Evolutionary conservation across 2,329 filamentous ascomycete species (phyloP).

Genomic region (Sporothrix brasiliensis): DNA sequence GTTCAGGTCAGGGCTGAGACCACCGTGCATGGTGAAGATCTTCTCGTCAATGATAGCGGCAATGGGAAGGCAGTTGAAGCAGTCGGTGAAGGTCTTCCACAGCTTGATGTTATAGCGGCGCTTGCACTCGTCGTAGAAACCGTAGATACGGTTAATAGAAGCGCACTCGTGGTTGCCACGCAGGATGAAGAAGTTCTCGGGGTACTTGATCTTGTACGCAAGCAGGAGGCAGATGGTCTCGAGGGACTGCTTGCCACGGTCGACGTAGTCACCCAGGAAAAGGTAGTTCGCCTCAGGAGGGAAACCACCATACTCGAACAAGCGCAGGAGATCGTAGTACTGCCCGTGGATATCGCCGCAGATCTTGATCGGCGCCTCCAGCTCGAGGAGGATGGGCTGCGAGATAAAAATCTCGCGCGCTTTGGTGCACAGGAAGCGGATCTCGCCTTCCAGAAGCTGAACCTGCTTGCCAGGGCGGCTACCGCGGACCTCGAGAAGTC

Average conservation of each 20-base stretch:
- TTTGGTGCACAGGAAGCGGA: constrained; percentile 96
- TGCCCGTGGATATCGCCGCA: constrained; percentile 99
- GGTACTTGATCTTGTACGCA: constrained; percentile 99
- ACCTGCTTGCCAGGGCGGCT: constrained; percentile 98
- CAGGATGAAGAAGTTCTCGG: constrained; percentile 99
- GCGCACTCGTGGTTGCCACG: constrained; percentile 99
- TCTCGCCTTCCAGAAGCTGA: constrained; percentile 93
- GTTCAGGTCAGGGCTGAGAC: constrained; percentile 94
- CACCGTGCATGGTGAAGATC: constrained; percentile 99
- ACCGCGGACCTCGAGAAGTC: constrained; percentile 94
- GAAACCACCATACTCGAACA: constrained; percentile 98
- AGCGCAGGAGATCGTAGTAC: constrained; percentile 95
- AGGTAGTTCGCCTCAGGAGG: constrained; percentile 99
- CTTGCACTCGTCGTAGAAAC: constrained; percentile 99
- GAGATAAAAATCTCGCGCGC: constrained; percentile 99
- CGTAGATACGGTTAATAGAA: constrained; percentile 98
- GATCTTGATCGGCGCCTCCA: constrained; percentile 99
- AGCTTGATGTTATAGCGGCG: constrained; percentile 98
- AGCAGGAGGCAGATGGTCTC: constrained; percentile 97
- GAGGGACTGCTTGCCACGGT: constrained; percentile 97
- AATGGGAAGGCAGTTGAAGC: constrained; percentile 98
- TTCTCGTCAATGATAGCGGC: constrained; percentile 99
- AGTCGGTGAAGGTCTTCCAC: constrained; percentile 99
- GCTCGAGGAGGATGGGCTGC: constrained; percentile 94
- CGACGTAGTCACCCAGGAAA: constrained; percentile 98